Evolutionary conservation across 2,329 filamentous ascomycete genomes (phyloP), one percentile per base, ranked within the genome.

Genomic region (Pleurostoma richardsiae): DNA sequence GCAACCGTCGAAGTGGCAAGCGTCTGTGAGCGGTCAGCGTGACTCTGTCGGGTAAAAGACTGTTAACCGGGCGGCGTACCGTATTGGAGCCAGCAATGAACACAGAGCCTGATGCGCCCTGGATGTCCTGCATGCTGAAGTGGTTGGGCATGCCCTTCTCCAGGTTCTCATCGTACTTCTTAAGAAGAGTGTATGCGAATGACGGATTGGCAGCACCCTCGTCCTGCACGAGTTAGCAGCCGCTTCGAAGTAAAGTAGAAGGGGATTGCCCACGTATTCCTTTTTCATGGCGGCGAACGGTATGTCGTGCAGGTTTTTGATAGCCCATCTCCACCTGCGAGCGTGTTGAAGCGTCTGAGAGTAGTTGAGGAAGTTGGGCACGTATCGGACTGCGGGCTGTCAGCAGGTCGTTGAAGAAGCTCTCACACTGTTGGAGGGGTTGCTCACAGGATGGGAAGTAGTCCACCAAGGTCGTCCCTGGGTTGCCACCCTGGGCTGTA

Each of bases 291-390:
- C 8, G 33, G 33, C 33, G 33, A 36, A 36, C 8, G 33, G 6
- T 30, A 55, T 52, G 43, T 55, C 48, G 30, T 54, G 53, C 3
- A 54, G 33, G 4, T 54, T 54, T 31, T 49, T 49, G n/a, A 54
- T 54, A 2, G 52, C 52, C 51, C 51, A 54, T 30, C 51, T 43
- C 52, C 51, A 54, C 40, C 41, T 49, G n/a, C 52, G 45, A 28
- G 52, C 52, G 40, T 54, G 52, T 38, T 52, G 49, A 8, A 54
- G 30, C 19, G 43, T 54, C 36, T 19, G 51, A 4, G 52, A 54
- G 28, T 51, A 54, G 31, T 54, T 54, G 1, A 54, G 45, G 40
- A 47, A 50, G 5, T 54, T 45, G 4, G 52, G 52, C 5, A 53
- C 41, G 30, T 51, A 48, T 19, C 52, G 52, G 29, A 54, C 52